Evolutionary conservation across 139 green algal species (phyloP).

Genomic region (Microglena sp.): DNA sequence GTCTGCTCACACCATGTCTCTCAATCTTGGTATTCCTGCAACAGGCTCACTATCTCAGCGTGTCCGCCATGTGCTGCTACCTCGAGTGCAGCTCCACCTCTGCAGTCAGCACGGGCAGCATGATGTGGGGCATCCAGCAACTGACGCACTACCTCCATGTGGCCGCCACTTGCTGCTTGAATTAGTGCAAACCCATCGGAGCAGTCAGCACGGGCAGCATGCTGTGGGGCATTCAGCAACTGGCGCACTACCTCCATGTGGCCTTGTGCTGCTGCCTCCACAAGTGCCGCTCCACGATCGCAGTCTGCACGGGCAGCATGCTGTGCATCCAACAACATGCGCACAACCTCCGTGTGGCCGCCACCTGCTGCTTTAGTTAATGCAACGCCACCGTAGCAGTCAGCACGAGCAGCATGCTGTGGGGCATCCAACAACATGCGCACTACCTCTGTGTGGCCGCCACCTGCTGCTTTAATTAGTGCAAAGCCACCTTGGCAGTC

Average conservation of each 20-base stretch:
- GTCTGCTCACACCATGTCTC: too few species aligned
- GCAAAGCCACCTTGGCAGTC: too few species aligned
- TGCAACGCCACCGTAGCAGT: too few species aligned
- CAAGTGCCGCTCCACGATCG: background rate
- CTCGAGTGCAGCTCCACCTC: background rate
- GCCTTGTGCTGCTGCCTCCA: background rate
- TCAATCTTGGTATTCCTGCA: too few species aligned
- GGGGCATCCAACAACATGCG: too few species aligned
- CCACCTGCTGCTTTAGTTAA: background rate
- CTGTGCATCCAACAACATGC: conserved; percentile 1
- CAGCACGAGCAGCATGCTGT: too few species aligned
- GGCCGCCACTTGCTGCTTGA: background rate
- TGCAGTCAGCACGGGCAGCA: conserved; percentile 1
- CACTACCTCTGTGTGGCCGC: too few species aligned
- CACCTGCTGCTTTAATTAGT: too few species aligned
- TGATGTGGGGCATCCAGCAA: background rate
- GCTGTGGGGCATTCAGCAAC: background rate
- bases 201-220: background rate
- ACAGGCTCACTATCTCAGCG: too few species aligned
- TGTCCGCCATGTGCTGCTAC: too few species aligned
- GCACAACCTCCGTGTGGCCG: background rate
- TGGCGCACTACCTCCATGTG: background rate
- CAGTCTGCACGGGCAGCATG: background rate
- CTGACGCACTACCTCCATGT: background rate
- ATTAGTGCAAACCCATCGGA: background rate